Evolutionary conservation across 345 rosid species (phyloP).

Genomic region (Aethionema arabicum): DNA sequence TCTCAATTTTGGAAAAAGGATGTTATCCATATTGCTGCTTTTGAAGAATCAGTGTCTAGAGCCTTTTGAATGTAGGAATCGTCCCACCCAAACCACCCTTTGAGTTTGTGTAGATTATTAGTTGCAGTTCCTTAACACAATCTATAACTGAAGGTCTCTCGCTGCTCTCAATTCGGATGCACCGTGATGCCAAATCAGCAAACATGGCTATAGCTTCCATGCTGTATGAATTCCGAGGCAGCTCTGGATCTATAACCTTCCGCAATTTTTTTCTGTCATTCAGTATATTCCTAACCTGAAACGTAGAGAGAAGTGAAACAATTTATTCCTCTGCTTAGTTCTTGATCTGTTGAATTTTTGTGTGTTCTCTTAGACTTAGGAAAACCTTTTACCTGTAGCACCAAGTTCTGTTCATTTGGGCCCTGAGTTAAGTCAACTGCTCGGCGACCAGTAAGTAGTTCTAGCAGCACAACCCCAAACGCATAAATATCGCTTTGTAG

Average conservation of each 20-base stretch:
- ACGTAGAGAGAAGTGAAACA: slow-evolving; percentile 21
- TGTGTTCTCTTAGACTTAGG: slow-evolving; percentile 14
- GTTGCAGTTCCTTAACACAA: slow-evolving; percentile 80
- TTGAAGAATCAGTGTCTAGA: slow-evolving; percentile 37
- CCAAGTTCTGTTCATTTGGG: slow-evolving; percentile 85
- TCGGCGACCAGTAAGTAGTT: slow-evolving; percentile 93
- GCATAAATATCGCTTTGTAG: slow-evolving; percentile 96
- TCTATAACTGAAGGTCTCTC: slow-evolving; percentile 85
- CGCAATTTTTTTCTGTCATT: slow-evolving; percentile 78
- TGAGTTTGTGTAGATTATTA: slow-evolving; percentile 62
- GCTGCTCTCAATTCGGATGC: slow-evolving; percentile 78
- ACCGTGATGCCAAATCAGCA: slow-evolving; percentile 90
- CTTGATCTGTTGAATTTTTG: background rate
- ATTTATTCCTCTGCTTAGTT: slow-evolving; percentile 18
- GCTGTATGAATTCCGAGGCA: slow-evolving; percentile 65
- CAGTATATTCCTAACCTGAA: slow-evolving; percentile 80
- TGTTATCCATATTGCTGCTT: slow-evolving; percentile 23
- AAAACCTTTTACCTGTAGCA: slow-evolving; percentile 63
- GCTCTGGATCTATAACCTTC: slow-evolving; percentile 80
- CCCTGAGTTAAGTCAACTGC: slow-evolving; percentile 90
- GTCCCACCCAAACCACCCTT: slow-evolving; percentile 65
- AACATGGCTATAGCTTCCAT: slow-evolving; percentile 85
- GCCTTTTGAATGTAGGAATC: slow-evolving; percentile 53
- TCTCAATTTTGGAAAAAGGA: slow-evolving; percentile 27
- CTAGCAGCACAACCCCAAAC: slow-evolving; percentile 93